A percentile compares a stretch with the other conserved stretches of the same genome.
These are phyloP conservation scores for Talaromyces wortmannii DNA, from an alignment of 495 filamentous ascomycete species.

Conservation along the genomic window DNA sequence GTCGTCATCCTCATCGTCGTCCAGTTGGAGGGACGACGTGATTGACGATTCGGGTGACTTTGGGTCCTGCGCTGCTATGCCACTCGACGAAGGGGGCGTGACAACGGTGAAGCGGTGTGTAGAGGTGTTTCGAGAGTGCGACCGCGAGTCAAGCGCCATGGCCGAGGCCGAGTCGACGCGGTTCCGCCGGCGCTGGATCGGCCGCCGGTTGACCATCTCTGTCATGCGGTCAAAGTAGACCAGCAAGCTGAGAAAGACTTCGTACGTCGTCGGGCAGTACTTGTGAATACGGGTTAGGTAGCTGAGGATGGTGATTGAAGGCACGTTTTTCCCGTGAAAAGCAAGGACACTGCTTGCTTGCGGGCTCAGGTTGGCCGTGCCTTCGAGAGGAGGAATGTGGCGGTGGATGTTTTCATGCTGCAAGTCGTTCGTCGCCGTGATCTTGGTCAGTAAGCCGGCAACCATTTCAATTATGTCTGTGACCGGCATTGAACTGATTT, in stretches of 20 bases:
- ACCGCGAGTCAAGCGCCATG: background rate
- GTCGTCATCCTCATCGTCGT: constrained; percentile 45
- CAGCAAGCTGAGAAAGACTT: constrained; percentile 90
- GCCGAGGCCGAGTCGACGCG: constrained; percentile 14
- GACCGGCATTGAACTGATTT: constrained; percentile 98
- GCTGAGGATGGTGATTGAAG: constrained; percentile 92
- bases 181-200: constrained; percentile 37
- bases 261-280: constrained; percentile 97
- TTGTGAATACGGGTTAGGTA: constrained; percentile 97
- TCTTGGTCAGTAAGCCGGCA: constrained; percentile 94
- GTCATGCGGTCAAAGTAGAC: constrained; percentile 99
- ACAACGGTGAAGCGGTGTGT: constrained; percentile 16
- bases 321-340: constrained; percentile 99
- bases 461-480: constrained; percentile 99
- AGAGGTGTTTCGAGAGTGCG: background rate
- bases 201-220: constrained; percentile 81
- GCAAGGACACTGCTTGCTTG: constrained; percentile 88
- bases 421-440: constrained; percentile 91
- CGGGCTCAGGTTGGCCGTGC: constrained; percentile 58
- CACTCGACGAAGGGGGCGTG: constrained; percentile 26
- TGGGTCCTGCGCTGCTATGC: constrained; percentile 25
- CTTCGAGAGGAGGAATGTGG: constrained; percentile 60
- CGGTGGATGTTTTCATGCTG: constrained; percentile 80
- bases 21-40: constrained; percentile 14
- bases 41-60: constrained; percentile 21